Evolutionary conservation across 2,329 filamentous ascomycete species (phyloP).

Genomic region (Fusarium decemcellulare): DNA sequence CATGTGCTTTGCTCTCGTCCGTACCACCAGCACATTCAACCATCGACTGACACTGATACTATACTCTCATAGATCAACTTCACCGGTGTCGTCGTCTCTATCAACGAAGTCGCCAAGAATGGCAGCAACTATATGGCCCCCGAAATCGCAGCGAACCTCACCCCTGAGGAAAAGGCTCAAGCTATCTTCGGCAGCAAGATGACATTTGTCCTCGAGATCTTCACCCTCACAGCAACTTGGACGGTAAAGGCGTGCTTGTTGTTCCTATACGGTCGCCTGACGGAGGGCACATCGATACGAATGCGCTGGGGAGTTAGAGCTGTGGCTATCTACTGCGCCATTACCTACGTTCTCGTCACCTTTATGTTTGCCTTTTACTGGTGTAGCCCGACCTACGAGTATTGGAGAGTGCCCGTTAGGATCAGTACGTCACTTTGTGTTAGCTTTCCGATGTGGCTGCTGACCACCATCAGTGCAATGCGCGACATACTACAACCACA

Average conservation of each 20-base stretch:
- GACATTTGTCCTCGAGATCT: constrained; percentile 67
- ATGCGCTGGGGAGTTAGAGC: constrained; percentile 57
- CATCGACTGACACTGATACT: constrained; percentile 14
- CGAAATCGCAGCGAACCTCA: constrained; percentile 58
- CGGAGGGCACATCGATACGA: constrained; percentile 46
- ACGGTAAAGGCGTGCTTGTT: constrained; percentile 67
- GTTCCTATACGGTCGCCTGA: constrained; percentile 67
- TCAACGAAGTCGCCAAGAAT: constrained; percentile 58
- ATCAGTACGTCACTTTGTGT: constrained; percentile 42
- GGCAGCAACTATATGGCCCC: constrained; percentile 61
- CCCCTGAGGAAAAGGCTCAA: constrained; percentile 55
- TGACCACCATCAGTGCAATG: constrained; percentile 54
- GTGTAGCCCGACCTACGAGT: constrained; percentile 66
- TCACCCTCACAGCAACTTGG: constrained; percentile 66
- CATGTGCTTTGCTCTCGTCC: constrained; percentile 65
- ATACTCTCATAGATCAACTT: constrained; percentile 47
- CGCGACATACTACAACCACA: constrained; percentile 61
- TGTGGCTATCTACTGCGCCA: constrained; percentile 59
- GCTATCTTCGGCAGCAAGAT: constrained; percentile 68
- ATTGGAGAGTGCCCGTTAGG: constrained; percentile 64
- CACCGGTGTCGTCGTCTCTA: constrained; percentile 58
- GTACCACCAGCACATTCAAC: constrained; percentile 5
- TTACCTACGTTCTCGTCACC: constrained; percentile 63
- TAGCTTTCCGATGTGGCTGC: neutral
- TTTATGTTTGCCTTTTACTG: constrained; percentile 67